Conservation (phyloP, 768 basidiomycete genomes). For the Pulveroboletus frians region DNA sequence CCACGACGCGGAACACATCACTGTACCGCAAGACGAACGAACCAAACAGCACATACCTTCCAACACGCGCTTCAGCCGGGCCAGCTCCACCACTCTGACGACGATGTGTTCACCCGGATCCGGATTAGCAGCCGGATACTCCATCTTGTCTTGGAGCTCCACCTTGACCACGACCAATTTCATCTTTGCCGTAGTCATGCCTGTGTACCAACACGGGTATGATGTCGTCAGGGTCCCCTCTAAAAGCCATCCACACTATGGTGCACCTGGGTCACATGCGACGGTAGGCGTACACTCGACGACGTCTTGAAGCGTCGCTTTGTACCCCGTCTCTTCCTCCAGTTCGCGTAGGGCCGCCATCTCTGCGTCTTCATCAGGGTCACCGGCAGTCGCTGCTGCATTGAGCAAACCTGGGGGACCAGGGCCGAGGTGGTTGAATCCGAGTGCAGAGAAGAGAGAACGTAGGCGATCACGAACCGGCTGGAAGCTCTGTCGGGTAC, state of each 20-base stretch:
- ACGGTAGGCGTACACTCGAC: conserved; percentile 58
- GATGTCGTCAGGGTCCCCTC: not conserved
- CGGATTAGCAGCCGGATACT: conserved; percentile 67
- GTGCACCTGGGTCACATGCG: conserved; percentile 65
- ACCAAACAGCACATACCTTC: conserved; percentile 48
- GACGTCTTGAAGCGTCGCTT: conserved; percentile 47
- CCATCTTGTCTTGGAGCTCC: conserved; percentile 57
- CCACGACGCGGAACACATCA: not conserved
- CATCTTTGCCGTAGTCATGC: conserved; percentile 95
- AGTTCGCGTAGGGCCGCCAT: conserved; percentile 83
- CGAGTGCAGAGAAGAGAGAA: conserved; percentile 12
- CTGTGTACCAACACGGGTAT: conserved; percentile 33
- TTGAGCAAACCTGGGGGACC: conserved; percentile 66
- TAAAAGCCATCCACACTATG: not conserved
- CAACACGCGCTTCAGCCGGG: conserved; percentile 56
- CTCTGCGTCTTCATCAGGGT: conserved; percentile 60
- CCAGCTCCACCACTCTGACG: conserved; percentile 62
- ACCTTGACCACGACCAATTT: conserved; percentile 74
- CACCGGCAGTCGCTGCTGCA: conserved; percentile 37
- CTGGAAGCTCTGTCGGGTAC: conserved; percentile 46
- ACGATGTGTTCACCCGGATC: conserved; percentile 86
- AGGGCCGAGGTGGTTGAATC: not conserved
- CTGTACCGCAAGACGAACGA: not conserved
- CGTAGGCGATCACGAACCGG: conserved; percentile 35
- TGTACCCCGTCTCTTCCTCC: conserved; percentile 89